phyloP scores from a whole-genome alignment of 2,329 filamentous ascomycete species.

The Monosporascus sp. region DNA sequence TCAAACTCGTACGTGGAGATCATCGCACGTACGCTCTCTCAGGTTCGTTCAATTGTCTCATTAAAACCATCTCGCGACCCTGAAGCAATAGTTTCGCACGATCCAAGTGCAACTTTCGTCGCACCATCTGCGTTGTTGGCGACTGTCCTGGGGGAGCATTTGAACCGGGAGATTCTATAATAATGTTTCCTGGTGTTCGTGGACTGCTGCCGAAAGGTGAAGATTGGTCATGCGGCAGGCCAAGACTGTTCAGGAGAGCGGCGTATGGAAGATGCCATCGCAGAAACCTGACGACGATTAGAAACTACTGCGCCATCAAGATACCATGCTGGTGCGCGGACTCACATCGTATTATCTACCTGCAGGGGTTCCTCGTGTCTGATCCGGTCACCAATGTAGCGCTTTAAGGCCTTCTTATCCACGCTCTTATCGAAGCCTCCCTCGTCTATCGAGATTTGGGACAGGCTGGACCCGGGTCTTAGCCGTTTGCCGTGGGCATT shows the following conservation, averaged over 20 bases:
- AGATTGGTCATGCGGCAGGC: neutral
- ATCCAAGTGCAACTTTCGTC: conserved; percentile 3
- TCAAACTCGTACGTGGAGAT: neutral
- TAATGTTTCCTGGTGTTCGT: conserved; percentile 5
- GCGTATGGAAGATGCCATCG: conserved; percentile 6
- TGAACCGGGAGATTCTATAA: conserved; percentile 1
- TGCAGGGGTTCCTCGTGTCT: conserved; percentile 1
- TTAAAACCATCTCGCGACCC: conserved; percentile 7
- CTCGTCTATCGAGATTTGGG: conserved; percentile 7
- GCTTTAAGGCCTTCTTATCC: conserved; percentile 16
- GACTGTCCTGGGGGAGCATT: neutral
- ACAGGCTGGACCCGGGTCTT: conserved; percentile 3
- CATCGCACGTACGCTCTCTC: conserved; percentile 8
- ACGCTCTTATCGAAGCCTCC: conserved; percentile 8
- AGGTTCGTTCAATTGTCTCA: conserved; percentile 1
- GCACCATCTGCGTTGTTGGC: conserved; percentile 8
- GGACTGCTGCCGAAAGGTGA: conserved; percentile 3
- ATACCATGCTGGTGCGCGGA: neutral
- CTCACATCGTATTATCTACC: neutral
- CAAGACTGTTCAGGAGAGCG: conserved; percentile 1
- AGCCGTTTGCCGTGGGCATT: conserved; percentile 10
- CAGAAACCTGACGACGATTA: conserved; percentile 3
- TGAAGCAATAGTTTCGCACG: conserved; percentile 11
- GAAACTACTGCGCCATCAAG: too few species aligned
- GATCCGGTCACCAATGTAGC: conserved; percentile 11